Conservation (phyloP, 73 alveolate genomes). For the Effrenium voratum region DNA sequence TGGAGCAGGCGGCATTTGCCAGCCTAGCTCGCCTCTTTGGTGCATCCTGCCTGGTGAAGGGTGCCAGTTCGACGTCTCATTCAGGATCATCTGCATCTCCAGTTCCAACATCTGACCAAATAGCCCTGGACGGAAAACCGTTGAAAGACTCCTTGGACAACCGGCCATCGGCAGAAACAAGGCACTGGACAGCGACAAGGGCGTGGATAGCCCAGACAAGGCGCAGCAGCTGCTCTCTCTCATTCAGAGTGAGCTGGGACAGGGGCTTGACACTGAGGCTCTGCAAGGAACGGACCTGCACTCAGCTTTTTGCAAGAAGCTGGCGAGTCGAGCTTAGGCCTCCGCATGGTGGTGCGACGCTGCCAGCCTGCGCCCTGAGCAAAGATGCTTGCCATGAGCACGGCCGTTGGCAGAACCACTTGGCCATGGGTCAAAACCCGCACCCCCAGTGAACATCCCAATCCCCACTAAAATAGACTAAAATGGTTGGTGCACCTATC, state of each 20-base stretch:
- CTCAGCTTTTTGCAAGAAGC: too few species aligned
- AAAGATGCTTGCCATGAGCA: too few species aligned
- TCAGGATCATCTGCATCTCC: background rate
- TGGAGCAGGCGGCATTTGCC: background rate
- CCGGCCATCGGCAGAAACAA: too few species aligned
- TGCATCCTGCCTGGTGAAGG: background rate
- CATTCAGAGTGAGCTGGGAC: conserved; percentile 2
- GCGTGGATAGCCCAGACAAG: background rate
- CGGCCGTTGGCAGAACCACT: too few species aligned
- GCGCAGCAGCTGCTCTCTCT: conserved; percentile 22
- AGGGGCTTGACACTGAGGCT: conserved; percentile 14
- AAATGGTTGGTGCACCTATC: too few species aligned
- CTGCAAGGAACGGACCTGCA: conserved; percentile 1
- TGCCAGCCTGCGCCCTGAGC: too few species aligned
- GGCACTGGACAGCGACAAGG: background rate
- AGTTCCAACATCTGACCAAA: conserved; percentile 4
- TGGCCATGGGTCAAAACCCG: too few species aligned
- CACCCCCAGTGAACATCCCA: too few species aligned
- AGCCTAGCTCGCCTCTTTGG: background rate
- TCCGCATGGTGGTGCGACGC: too few species aligned
- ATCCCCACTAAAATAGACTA: too few species aligned
- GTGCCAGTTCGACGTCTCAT: conserved; percentile 23
- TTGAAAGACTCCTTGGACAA: background rate
- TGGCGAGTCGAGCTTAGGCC: too few species aligned
- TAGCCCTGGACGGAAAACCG: background rate